phyloP scores from a whole-genome alignment of 2,329 filamentous ascomycete species.

The Venturia effusa region DNA sequence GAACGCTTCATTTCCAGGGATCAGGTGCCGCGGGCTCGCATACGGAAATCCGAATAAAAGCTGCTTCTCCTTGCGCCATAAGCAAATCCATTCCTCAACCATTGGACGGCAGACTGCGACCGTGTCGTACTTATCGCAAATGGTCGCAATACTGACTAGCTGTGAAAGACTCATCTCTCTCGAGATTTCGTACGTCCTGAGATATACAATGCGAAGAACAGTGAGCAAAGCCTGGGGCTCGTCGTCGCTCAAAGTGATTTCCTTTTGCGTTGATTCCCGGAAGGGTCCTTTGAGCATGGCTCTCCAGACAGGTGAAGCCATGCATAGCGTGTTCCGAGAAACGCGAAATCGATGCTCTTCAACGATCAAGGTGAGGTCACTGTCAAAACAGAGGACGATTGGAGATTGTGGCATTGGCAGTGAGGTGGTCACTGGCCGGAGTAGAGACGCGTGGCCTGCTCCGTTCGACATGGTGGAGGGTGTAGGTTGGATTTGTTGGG shows the following conservation, averaged over 20 bases:
- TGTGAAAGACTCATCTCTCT: not conserved
- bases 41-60: too few species aligned
- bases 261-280: not conserved
- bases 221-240: not conserved
- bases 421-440: not conserved
- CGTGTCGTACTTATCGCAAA: not conserved
- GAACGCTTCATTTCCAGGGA: not conserved
- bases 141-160: not conserved
- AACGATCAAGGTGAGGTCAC: not conserved
- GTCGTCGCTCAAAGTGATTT: not conserved
- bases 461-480: not conserved
- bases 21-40: too few species aligned
- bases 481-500: too few species aligned
- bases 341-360: not conserved
- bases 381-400: not conserved
- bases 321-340: not conserved
- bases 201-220: not conserved
- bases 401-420: not conserved
- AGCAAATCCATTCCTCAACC: not conserved
- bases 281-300: not conserved
- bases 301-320: not conserved
- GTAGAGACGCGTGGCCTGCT: not conserved
- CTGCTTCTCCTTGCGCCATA: not conserved
- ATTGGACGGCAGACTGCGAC: not conserved
- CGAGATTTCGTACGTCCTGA: not conserved